A percentile compares a stretch with the other conserved stretches of the same genome.
Evolutionary conservation across 768 basidiomycete genomes (phyloP).

Genomic region (Suillus cothurnatus): DNA sequence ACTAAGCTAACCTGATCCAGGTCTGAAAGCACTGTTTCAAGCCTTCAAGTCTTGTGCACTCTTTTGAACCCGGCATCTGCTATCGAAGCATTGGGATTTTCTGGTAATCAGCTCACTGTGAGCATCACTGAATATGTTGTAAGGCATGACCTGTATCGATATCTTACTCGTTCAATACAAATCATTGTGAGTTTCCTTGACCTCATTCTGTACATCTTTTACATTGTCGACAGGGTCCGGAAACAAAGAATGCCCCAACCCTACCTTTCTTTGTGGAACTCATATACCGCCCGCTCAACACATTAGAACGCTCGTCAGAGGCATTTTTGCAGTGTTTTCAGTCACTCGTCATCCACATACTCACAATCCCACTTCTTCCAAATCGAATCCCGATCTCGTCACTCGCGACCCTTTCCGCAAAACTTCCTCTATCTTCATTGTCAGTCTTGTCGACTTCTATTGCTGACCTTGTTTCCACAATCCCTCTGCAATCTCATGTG

Average conservation of each 20-base stretch:
- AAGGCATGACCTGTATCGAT: slow-evolving; percentile 45
- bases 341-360: slow-evolving; percentile 52
- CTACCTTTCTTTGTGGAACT: slow-evolving; percentile 32
- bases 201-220: background rate
- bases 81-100: slow-evolving; percentile 23
- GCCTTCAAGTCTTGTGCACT: slow-evolving; percentile 53
- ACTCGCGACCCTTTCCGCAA: slow-evolving; percentile 64
- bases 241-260: slow-evolving; percentile 48
- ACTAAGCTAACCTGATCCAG: slow-evolving; percentile 35
- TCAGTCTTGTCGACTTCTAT: slow-evolving; percentile 33
- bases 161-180: slow-evolving; percentile 21
- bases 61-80: slow-evolving; percentile 39
- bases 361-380: slow-evolving; percentile 78
- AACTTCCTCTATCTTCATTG: slow-evolving; percentile 56
- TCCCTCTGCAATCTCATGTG: slow-evolving; percentile 38
- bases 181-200: slow-evolving; percentile 48
- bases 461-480: slow-evolving; percentile 31
- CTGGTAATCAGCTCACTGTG: slow-evolving; percentile 34
- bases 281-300: slow-evolving; percentile 24
- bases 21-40: slow-evolving; percentile 44
- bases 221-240: slow-evolving; percentile 46
- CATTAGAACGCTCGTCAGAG: slow-evolving; percentile 35
- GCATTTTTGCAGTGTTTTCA: slow-evolving; percentile 35
- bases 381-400: slow-evolving; percentile 66
- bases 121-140: slow-evolving; percentile 49